These are phyloP conservation scores for Gaeumannomyces tritici DNA, from an alignment of 2,329 filamentous ascomycete species.

Conservation along the genomic window DNA sequence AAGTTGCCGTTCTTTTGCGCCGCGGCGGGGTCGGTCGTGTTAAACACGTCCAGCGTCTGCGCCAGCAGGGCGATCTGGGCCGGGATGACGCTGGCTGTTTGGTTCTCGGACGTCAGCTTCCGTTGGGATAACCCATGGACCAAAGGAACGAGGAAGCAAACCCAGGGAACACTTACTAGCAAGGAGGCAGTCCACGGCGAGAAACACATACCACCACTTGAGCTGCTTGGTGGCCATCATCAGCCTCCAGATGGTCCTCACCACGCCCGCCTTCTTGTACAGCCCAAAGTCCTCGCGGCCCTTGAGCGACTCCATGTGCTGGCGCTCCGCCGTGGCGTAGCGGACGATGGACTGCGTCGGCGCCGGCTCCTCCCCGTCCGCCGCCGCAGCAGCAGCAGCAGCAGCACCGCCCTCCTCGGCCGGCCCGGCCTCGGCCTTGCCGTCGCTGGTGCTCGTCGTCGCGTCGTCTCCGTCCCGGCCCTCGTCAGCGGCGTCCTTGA, in stretches of 20 bases:
- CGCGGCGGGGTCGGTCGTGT: conserved; percentile 11
- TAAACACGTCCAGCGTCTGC: conserved; percentile 31
- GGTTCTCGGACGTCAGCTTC: background rate
- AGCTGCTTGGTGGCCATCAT: conserved; percentile 9
- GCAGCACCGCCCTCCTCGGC: no score
- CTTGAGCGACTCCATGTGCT: conserved; percentile 4
- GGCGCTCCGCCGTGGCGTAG: conserved; percentile 11
- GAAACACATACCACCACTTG: conserved; percentile 8
- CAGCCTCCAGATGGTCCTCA: conserved; percentile 8
- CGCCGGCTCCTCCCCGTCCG: conserved; percentile 5
- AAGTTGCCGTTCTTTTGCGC: conserved; percentile 35
- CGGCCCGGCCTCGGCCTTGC: background rate
- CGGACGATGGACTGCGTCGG: conserved; percentile 12
- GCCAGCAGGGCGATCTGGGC: conserved; percentile 33
- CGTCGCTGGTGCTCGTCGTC: background rate
- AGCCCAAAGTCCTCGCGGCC: conserved; percentile 12
- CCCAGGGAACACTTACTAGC: background rate
- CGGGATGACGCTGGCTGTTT: conserved; percentile 21
- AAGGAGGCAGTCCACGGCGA: background rate
- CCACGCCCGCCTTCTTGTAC: conserved; percentile 9
- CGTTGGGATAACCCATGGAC: background rate
- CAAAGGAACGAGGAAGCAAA: background rate
- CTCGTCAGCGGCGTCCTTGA: background rate
- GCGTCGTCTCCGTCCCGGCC: background rate
- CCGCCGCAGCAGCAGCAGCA: background rate